phyloP scores from a whole-genome alignment of 345 rosid species.

The Moringa oleifera region DNA sequence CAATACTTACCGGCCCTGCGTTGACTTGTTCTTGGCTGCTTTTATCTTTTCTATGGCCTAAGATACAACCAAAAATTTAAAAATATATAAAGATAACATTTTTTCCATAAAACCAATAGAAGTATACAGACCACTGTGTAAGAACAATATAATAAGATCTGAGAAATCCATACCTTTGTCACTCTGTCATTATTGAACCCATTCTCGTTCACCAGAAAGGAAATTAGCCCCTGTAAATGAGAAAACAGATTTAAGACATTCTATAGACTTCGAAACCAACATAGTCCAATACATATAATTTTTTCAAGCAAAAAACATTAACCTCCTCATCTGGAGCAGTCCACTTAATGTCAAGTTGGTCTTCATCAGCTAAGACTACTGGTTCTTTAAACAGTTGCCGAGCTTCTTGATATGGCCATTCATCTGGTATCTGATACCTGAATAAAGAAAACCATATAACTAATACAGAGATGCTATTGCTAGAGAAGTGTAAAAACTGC shows the following conservation, averaged over 20 bases:
- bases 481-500: too few relatives aligned
- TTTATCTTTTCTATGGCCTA: conserved; percentile 89
- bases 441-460: background rate
- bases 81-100: background rate
- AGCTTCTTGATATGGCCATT: conserved; percentile 90
- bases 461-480: background rate
- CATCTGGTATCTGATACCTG: conserved; percentile 82
- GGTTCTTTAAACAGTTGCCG: conserved; percentile 80
- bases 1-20: conserved; percentile 82
- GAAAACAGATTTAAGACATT: background rate
- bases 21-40: conserved; percentile 83
- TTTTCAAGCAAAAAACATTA: conserved; percentile 1
- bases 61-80: conserved; percentile 5
- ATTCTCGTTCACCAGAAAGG: conserved; percentile 82
- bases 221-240: conserved; percentile 46
- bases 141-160: conserved; percentile 4
- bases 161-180: conserved; percentile 50
- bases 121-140: background rate
- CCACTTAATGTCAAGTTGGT: conserved; percentile 80
- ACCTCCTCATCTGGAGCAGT: conserved; percentile 89
- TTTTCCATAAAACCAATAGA: background rate
- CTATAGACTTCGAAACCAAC: background rate
- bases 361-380: conserved; percentile 47
- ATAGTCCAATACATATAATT: background rate
- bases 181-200: conserved; percentile 86